These are phyloP conservation scores for Stromatinia cepivora DNA, from an alignment of 2,329 filamentous ascomycete species.

Conservation along the genomic window DNA sequence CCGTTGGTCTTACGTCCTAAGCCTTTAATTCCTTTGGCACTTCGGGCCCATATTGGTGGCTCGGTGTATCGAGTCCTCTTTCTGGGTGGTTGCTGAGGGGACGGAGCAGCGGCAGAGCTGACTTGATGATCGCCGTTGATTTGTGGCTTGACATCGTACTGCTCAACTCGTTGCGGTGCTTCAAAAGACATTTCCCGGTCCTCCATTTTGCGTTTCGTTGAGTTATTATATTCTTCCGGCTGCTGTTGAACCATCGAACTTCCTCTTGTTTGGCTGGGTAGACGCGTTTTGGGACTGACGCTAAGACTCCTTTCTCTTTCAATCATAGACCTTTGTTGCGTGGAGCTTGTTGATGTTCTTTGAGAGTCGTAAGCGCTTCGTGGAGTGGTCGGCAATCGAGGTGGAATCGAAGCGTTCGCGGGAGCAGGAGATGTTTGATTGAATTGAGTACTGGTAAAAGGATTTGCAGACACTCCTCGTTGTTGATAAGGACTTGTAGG, in stretches of 20 bases:
- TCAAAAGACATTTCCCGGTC: constrained; percentile 34
- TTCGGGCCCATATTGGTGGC: constrained; percentile 50
- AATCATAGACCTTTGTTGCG: constrained; percentile 51
- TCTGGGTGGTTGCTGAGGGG: constrained; percentile 45
- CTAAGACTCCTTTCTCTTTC: constrained; percentile 72
- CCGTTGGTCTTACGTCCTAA: constrained; percentile 32
- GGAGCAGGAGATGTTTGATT: constrained; percentile 42
- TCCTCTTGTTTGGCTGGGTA: constrained; percentile 42
- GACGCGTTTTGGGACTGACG: constrained; percentile 74
- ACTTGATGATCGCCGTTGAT: constrained; percentile 33
- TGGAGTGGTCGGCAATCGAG: constrained; percentile 47
- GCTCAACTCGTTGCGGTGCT: constrained; percentile 27
- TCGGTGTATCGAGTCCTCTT: constrained; percentile 54
- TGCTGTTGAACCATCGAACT: constrained; percentile 25
- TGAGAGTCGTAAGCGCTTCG: constrained; percentile 49
- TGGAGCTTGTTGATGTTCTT: constrained; percentile 46
- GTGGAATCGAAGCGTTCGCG: constrained; percentile 42
- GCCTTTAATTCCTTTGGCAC: constrained; percentile 30
- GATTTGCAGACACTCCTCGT: constrained; percentile 42
- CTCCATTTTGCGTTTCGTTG: constrained; percentile 38
- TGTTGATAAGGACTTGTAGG: constrained; percentile 63
- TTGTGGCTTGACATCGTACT: constrained; percentile 27
- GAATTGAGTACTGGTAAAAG: constrained; percentile 30
- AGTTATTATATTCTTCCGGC: constrained; percentile 31
- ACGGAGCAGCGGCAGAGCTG: constrained; percentile 26